Percentiles rank a stretch among this genome's conserved stretches.
phyloP scores from a whole-genome alignment of 768 basidiomycete genomes.

The Suillus paluster region DNA sequence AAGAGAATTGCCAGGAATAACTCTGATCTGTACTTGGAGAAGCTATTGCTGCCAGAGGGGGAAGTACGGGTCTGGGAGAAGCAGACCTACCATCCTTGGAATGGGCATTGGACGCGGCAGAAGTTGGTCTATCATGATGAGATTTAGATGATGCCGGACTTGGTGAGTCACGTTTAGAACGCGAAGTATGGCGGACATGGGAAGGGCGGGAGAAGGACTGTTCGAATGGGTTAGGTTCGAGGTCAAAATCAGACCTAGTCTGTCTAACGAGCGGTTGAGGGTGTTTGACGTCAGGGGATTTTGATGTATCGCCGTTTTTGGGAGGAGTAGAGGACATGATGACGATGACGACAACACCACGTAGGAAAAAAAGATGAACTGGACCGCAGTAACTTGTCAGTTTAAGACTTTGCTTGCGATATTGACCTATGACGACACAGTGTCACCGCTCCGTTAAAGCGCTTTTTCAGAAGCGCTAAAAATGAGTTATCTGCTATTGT shows the following conservation, averaged over 20 bases:
- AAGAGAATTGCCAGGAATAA: slow-evolving; percentile 65
- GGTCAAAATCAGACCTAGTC: slow-evolving; percentile 68
- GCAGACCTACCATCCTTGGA: slow-evolving; percentile 37
- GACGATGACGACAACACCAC: slow-evolving; percentile 21
- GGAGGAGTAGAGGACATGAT: slow-evolving; percentile 32
- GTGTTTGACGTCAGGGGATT: slow-evolving; percentile 38
- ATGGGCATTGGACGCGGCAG: slow-evolving; percentile 36
- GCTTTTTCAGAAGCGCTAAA: background rate
- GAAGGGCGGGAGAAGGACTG: slow-evolving; percentile 81
- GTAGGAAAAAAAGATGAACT: slow-evolving; percentile 12
- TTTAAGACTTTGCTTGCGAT: background rate
- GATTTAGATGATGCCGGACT: slow-evolving; percentile 41
- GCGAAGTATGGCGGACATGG: slow-evolving; percentile 51
- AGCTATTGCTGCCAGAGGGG: slow-evolving; percentile 79
- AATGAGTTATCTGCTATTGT: background rate
- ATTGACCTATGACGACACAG: slow-evolving; percentile 28
- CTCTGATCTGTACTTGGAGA: slow-evolving; percentile 50
- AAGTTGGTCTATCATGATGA: slow-evolving; percentile 35
- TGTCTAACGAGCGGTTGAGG: slow-evolving; percentile 37
- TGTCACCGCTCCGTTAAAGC: slow-evolving; percentile 14
- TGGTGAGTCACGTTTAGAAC: slow-evolving; percentile 36
- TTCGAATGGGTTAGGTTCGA: slow-evolving; percentile 94
- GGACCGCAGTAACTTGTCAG: background rate
- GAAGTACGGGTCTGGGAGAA: slow-evolving; percentile 73
- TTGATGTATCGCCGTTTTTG: slow-evolving; percentile 41